A percentile compares a stretch with the other conserved stretches of the same genome.
Conservation (phyloP, 495 filamentous ascomycete species). For the Letharia columbiana region DNA sequence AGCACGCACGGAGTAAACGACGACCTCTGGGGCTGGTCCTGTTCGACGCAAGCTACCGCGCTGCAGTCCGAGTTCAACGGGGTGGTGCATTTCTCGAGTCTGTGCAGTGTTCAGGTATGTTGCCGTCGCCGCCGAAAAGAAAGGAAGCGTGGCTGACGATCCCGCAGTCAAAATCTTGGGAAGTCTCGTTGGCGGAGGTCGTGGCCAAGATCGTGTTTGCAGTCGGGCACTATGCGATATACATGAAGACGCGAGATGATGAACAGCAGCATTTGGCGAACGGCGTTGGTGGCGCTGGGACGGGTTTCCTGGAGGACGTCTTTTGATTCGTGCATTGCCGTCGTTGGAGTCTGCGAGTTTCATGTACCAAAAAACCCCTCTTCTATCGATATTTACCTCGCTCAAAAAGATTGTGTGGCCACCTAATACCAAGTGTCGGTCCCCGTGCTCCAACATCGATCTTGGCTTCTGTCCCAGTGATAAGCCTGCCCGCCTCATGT, state of each 20-base stretch:
- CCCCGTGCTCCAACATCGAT: no score
- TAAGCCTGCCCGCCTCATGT: no score
- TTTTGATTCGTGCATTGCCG: constrained; percentile 3
- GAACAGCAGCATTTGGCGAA: constrained; percentile 22
- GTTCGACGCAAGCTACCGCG: constrained; percentile 10
- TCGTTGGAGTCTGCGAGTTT: neutral
- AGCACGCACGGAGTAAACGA: constrained; percentile 11
- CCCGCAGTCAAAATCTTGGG: constrained; percentile 18
- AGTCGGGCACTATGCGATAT: constrained; percentile 17
- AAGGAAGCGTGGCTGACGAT: neutral
- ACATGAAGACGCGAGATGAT: constrained; percentile 14
- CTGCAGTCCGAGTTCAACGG: constrained; percentile 17
- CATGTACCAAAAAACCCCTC: neutral
- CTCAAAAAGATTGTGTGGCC: no score
- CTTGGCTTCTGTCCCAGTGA: no score
- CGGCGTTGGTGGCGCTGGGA: constrained; percentile 15
- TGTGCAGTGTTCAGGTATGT: constrained; percentile 19
- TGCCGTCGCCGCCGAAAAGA: no score
- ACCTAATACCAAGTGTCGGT: no score
- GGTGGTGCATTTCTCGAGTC: constrained; percentile 12
- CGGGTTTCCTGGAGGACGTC: constrained; percentile 15
- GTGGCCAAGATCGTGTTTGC: constrained; percentile 19
- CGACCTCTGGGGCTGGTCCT: constrained; percentile 24
- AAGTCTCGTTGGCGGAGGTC: constrained; percentile 18
- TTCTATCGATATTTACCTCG: neutral